Evolutionary conservation across 805 yeast genomes (phyloP).

Genomic region (Zygosaccharomyces bailii): DNA sequence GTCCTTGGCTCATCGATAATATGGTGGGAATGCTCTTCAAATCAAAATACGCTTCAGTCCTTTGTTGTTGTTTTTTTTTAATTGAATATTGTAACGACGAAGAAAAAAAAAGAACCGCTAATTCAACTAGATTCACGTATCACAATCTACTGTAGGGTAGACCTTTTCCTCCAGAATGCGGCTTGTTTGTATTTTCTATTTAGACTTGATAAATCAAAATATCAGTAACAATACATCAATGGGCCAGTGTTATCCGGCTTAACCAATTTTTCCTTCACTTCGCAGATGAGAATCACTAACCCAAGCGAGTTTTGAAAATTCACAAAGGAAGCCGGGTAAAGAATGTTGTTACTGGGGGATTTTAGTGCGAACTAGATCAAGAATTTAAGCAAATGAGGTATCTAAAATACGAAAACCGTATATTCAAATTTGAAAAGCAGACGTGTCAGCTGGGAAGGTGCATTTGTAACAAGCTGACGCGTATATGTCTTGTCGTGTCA

Average conservation of each 20-base stretch:
- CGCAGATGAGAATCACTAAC: not conserved
- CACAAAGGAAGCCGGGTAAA: not conserved
- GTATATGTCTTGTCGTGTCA: no score
- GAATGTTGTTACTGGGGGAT: not conserved
- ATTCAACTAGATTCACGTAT: not conserved
- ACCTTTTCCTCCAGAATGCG: not conserved
- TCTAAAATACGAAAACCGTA: not conserved
- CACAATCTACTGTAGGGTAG: not conserved
- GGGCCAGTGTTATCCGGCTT: not conserved
- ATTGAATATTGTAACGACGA: not conserved
- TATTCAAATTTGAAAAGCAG: not conserved
- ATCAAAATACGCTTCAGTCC: not conserved
- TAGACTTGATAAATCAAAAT: not conserved
- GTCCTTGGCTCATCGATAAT: slow-evolving; percentile 7
- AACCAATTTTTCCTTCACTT: not conserved
- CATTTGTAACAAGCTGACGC: not conserved
- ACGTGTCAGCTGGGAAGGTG: not conserved
- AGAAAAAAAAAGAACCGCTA: not conserved
- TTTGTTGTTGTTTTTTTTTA: not conserved
- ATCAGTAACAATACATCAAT: not conserved
- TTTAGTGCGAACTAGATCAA: not conserved
- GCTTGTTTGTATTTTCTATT: slow-evolving; percentile 1
- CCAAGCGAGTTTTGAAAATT: not conserved
- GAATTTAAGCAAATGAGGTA: not conserved
- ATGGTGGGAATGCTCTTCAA: not conserved